Base-by-base conservation (phyloP, 148 eudicot species). In the Cornus controversa region DNA sequence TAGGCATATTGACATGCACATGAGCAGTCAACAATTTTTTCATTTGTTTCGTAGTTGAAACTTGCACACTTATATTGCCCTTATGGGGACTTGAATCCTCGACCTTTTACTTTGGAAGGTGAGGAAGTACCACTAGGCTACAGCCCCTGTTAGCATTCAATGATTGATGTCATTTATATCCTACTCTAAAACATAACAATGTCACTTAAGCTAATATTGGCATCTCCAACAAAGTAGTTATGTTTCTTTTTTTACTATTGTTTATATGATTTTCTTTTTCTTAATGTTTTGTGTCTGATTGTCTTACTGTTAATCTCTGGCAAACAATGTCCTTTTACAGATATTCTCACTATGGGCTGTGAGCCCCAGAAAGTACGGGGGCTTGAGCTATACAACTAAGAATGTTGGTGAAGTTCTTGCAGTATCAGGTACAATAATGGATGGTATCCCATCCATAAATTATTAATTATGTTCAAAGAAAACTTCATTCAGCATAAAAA, bases 331-430 rank as follows among this genome's bases (percentile, higher is more conserved):
- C 26, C 4, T 37, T 77, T 40, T 78, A 67, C 78, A 90, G 93
- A 88, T 90, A 74, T 88, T 90, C 74, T 86, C 91, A 72, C 67
- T 90, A 65, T 90, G 93, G 93, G 90, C 93, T 57, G 91, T 73
- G 69, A 90, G 91, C 79, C 91, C 91, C 18, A 82, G 75, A 70
- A 85, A 76, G 67, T 64, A 83, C 13, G 91, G 91, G 31, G 93
- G 93, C 29, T 73, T 90, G 54, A 81, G 83, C 77, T 90, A 81
- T 83, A 67, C 93, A 76, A 90, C 91, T 68, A 83, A 85, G 28
- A 76, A 78, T 77, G 91, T 90, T 67, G 93, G 93, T 65, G 76
- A 65, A 71, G 81, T 88, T 74, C 90, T 90, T 71, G 66, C 89
- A 54, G 31, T 83, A 23, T 72, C 93, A 84, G 93, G 93, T 89